Percentiles rank a stretch among this genome's conserved stretches.
Conservation (phyloP, 2,329 filamentous ascomycete species). For the Xylaria polymorpha region DNA sequence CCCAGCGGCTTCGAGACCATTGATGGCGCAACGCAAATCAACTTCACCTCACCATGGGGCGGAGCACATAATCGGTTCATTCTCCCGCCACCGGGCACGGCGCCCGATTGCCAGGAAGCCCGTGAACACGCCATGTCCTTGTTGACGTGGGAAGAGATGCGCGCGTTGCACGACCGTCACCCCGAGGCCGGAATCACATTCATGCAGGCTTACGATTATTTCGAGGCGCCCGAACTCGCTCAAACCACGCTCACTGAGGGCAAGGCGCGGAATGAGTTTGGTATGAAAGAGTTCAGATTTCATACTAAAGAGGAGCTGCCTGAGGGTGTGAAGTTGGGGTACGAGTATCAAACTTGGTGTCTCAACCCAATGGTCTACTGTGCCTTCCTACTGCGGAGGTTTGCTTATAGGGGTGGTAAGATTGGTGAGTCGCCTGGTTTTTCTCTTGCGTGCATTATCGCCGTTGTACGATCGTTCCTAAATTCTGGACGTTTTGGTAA, state of each 20-base stretch:
- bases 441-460: not conserved
- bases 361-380: slow-evolving; percentile 67
- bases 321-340: slow-evolving; percentile 57
- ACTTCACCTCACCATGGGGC: slow-evolving; percentile 69
- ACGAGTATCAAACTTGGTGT: slow-evolving; percentile 65
- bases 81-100: slow-evolving; percentile 50
- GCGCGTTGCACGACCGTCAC: slow-evolving; percentile 45
- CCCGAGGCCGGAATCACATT: slow-evolving; percentile 61
- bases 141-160: slow-evolving; percentile 58
- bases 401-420: slow-evolving; percentile 54
- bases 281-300: slow-evolving; percentile 54
- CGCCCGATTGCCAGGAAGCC: slow-evolving; percentile 46
- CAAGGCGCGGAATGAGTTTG: slow-evolving; percentile 47
- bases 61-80: slow-evolving; percentile 67
- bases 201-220: slow-evolving; percentile 62
- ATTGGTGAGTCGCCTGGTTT: slow-evolving; percentile 30
- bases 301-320: slow-evolving; percentile 55
- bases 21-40: slow-evolving; percentile 55
- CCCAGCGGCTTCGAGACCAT: slow-evolving; percentile 60
- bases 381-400: slow-evolving; percentile 57
- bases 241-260: slow-evolving; percentile 54
- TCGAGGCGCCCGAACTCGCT: slow-evolving; percentile 58
- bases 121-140: slow-evolving; percentile 59
- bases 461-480: too few relatives aligned
- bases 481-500: slow-evolving; percentile 32